These are phyloP conservation scores for Mucor saturninus DNA, from an alignment of 371 early-diverging fungal genomes.

Conservation along the genomic window DNA sequence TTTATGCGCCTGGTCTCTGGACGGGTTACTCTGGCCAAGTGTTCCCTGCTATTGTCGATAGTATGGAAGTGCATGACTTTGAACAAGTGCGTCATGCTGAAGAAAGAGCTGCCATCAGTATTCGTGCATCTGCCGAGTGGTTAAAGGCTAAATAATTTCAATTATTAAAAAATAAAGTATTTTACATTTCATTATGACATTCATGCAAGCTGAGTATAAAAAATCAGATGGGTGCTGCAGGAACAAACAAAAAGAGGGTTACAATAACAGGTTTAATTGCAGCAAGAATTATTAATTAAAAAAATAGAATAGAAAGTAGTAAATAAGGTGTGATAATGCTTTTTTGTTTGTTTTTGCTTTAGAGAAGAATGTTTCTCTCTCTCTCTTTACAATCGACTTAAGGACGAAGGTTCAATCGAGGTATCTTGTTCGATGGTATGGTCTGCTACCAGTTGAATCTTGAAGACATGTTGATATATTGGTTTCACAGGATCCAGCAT, in stretches of 20 bases:
- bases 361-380: no score
- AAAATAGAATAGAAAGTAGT: not conserved
- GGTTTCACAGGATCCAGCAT: conserved; percentile 41
- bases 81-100: conserved; percentile 30
- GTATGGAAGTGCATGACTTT: conserved; percentile 41
- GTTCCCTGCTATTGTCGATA: conserved; percentile 60
- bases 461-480: conserved; percentile 34
- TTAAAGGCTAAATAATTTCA: not conserved
- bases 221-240: no score
- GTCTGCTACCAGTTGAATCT: conserved; percentile 26
- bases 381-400: conserved; percentile 3
- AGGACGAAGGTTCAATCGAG: conserved; percentile 24
- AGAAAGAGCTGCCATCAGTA: conserved; percentile 26
- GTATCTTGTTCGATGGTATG: conserved; percentile 14
- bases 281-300: not conserved
- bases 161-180: conserved; percentile 5
- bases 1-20: conserved; percentile 65
- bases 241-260: no score
- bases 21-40: conserved; percentile 55
- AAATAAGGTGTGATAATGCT: not conserved
- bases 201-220: not conserved
- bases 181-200: not conserved
- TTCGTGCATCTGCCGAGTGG: conserved; percentile 16
- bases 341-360: not conserved
- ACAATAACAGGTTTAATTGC: not conserved